Percentiles rank a stretch among this genome's conserved stretches.
Evolutionary conservation across 2,329 filamentous ascomycete species (phyloP).

Genomic region (Pezicula neosporulosa): DNA sequence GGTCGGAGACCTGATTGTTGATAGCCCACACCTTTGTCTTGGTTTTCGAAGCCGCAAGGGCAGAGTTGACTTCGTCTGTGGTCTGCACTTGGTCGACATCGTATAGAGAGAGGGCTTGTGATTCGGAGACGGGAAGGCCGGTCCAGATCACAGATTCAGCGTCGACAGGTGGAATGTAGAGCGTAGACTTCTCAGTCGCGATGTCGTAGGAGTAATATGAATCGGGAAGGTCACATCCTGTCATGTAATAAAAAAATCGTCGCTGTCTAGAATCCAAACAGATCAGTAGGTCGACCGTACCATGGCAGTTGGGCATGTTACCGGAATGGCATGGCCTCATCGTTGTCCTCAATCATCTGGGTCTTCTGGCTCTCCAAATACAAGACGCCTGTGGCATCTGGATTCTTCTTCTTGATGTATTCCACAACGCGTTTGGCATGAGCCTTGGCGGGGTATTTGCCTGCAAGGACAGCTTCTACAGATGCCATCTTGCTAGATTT

Average conservation of each 20-base stretch:
- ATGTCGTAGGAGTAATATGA: slow-evolving; percentile 81
- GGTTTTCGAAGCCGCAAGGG: slow-evolving; percentile 40
- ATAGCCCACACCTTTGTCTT: slow-evolving; percentile 69
- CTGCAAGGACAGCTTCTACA: slow-evolving; percentile 43
- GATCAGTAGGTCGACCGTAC: slow-evolving; percentile 4
- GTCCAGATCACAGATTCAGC: slow-evolving; percentile 92
- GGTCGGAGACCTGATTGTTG: slow-evolving; percentile 69
- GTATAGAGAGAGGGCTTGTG: slow-evolving; percentile 73
- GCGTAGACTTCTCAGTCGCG: slow-evolving; percentile 64
- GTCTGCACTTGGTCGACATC: slow-evolving; percentile 77
- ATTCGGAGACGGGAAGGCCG: slow-evolving; percentile 73
- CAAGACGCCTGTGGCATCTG: slow-evolving; percentile 66
- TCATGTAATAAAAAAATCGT: slow-evolving; percentile 92
- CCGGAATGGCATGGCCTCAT: slow-evolving; percentile 78
- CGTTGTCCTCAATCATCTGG: slow-evolving; percentile 83
- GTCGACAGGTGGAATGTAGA: slow-evolving; percentile 89
- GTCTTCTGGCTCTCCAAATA: slow-evolving; percentile 87
- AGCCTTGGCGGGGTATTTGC: slow-evolving; percentile 77
- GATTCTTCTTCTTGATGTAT: slow-evolving; percentile 65
- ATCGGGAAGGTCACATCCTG: slow-evolving; percentile 77
- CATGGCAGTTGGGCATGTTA: slow-evolving; percentile 31
- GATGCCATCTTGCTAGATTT: slow-evolving; percentile 13
- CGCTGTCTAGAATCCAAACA: slow-evolving; percentile 60
- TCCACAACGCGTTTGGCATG: slow-evolving; percentile 84
- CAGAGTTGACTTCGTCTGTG: slow-evolving; percentile 71